These are phyloP conservation scores for Oidiodendron maius DNA, from an alignment of 495 filamentous ascomycete species.

Conservation along the genomic window DNA sequence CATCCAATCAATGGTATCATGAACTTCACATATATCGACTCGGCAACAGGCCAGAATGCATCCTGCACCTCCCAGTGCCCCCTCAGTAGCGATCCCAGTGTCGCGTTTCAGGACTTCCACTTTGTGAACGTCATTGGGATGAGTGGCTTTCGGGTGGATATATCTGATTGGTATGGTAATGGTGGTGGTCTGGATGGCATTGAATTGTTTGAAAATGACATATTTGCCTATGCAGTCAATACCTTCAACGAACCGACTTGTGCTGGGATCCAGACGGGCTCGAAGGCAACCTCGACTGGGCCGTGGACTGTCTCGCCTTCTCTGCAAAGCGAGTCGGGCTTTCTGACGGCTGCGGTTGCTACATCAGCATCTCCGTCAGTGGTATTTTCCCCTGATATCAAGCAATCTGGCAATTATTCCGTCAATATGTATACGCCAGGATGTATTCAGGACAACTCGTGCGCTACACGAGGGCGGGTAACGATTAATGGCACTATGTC, in stretches of 20 bases:
- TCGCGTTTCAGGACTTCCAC: slow-evolving; percentile 78
- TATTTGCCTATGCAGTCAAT: slow-evolving; percentile 76
- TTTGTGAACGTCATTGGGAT: slow-evolving; percentile 88
- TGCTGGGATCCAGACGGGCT: slow-evolving; percentile 56
- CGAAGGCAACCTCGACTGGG: slow-evolving; percentile 61
- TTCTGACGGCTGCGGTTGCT: slow-evolving; percentile 62
- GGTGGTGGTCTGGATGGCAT: slow-evolving; percentile 87
- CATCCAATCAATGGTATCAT: slow-evolving; percentile 86
- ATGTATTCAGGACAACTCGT: slow-evolving; percentile 73
- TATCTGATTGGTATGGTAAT: slow-evolving; percentile 76
- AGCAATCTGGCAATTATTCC: slow-evolving; percentile 82
- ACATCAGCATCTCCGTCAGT: slow-evolving; percentile 54
- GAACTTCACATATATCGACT: slow-evolving; percentile 89
- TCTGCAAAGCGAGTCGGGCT: slow-evolving; percentile 59
- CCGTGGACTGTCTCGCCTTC: slow-evolving; percentile 65
- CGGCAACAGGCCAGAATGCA: slow-evolving; percentile 53
- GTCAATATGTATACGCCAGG: slow-evolving; percentile 89
- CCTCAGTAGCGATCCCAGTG: slow-evolving; percentile 56
- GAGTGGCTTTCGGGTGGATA: slow-evolving; percentile 79
- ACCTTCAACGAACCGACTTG: slow-evolving; percentile 87
- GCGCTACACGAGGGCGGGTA: slow-evolving; percentile 66
- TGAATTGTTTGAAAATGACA: slow-evolving; percentile 84
- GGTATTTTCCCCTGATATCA: slow-evolving; percentile 78
- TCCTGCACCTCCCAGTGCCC: slow-evolving; percentile 76
- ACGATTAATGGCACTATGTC: slow-evolving; percentile 71